A percentile compares a stretch with the other conserved stretches of the same genome.
Evolutionary conservation across 2,329 filamentous ascomycete genomes (phyloP).

Genomic region (Aspergillus intermedius): DNA sequence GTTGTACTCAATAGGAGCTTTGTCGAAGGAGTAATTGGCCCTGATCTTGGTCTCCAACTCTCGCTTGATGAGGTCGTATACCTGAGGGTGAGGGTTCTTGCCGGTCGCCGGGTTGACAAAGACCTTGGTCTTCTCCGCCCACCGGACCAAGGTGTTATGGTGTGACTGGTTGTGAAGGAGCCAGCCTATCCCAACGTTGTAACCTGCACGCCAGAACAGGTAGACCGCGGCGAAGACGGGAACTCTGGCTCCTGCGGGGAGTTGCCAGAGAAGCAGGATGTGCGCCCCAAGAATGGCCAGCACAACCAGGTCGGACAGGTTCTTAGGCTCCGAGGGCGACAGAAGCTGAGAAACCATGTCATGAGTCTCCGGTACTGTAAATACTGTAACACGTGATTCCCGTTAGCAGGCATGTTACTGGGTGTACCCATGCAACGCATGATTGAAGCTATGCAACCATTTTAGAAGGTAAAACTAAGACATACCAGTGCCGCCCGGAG

Average conservation of each 20-base stretch:
- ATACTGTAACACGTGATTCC: slow-evolving; percentile 54
- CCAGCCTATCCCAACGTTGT: slow-evolving; percentile 90
- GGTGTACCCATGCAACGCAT: not conserved
- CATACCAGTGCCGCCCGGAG: slow-evolving; percentile 83
- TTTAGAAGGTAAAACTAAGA: slow-evolving; percentile 16
- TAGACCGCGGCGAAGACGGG: slow-evolving; percentile 78
- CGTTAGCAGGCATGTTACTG: not conserved
- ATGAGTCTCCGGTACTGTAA: slow-evolving; percentile 90
- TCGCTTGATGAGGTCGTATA: slow-evolving; percentile 76
- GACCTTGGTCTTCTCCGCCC: slow-evolving; percentile 77
- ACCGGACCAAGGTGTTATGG: slow-evolving; percentile 74
- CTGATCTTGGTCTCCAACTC: slow-evolving; percentile 95
- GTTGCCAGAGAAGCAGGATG: slow-evolving; percentile 64
- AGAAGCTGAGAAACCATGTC: slow-evolving; percentile 98
- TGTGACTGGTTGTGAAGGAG: slow-evolving; percentile 86
- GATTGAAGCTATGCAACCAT: slow-evolving; percentile 2
- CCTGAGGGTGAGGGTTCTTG: slow-evolving; percentile 70
- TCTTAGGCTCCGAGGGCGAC: slow-evolving; percentile 91
- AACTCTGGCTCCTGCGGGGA: slow-evolving; percentile 63
- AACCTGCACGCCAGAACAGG: slow-evolving; percentile 83
- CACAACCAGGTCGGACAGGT: slow-evolving; percentile 76
- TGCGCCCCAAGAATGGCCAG: slow-evolving; percentile 70
- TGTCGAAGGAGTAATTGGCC: slow-evolving; percentile 86
- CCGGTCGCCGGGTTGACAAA: slow-evolving; percentile 80
- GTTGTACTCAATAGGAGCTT: slow-evolving; percentile 95